phyloP scores from a whole-genome alignment of 768 basidiomycete species.

The Rossbeevera mucosa region DNA sequence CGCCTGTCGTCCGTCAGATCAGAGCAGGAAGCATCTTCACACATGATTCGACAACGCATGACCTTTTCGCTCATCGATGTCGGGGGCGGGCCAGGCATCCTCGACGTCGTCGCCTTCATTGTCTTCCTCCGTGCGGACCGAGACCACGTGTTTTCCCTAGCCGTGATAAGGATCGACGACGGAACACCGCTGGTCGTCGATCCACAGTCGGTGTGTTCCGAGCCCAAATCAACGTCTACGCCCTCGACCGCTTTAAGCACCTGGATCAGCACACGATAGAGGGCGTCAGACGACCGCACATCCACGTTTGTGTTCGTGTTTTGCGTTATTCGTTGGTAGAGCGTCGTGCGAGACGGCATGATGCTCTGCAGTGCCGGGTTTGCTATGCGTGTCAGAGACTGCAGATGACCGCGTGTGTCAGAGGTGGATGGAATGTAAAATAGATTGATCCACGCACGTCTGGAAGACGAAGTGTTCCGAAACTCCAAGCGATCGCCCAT shows the following conservation, averaged over 20 bases:
- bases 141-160: slow-evolving; percentile 58
- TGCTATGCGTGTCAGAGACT: slow-evolving; percentile 36
- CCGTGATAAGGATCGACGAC: slow-evolving; percentile 24
- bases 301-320: neutral
- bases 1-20: slow-evolving; percentile 12
- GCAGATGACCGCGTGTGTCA: neutral
- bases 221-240: slow-evolving; percentile 9
- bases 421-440: neutral
- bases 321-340: slow-evolving; percentile 37
- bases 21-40: slow-evolving; percentile 13
- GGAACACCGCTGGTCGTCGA: neutral
- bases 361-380: slow-evolving; percentile 44
- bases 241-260: slow-evolving; percentile 36
- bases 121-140: slow-evolving; percentile 56
- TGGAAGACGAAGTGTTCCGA: slow-evolving; percentile 55
- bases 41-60: slow-evolving; percentile 26
- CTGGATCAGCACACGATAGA: slow-evolving; percentile 20
- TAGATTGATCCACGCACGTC: slow-evolving; percentile 53
- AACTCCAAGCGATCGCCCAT: slow-evolving; percentile 93
- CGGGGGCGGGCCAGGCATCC: neutral
- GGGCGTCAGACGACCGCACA: slow-evolving; percentile 2
- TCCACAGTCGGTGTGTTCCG: neutral
- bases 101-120: neutral
- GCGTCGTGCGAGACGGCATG: slow-evolving; percentile 56
- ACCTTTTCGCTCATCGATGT: slow-evolving; percentile 5